Conservation (phyloP, 176 grass and related monocot genomes). For the Oryza australiensis region DNA sequence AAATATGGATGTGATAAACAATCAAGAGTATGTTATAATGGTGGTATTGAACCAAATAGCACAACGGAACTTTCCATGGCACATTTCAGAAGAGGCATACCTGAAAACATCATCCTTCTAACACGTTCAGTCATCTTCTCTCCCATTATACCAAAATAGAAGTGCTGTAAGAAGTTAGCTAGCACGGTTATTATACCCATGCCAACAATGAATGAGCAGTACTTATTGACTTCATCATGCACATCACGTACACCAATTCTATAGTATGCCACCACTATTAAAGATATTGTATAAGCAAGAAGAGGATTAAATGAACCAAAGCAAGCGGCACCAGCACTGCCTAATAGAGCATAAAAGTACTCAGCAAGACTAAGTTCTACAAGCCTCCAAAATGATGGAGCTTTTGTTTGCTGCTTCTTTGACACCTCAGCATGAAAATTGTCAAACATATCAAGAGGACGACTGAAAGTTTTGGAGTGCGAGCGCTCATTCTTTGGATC, state of each 20-base stretch:
- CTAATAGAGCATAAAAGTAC: constrained; percentile 94
- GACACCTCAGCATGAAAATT: constrained; percentile 49
- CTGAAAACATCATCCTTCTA: constrained; percentile 99
- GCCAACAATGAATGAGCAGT: constrained; percentile 75
- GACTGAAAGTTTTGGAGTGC: constrained; percentile 96
- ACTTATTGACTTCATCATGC: constrained; percentile 75
- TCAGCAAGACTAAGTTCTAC: constrained; percentile 86
- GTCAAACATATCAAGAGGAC: constrained; percentile 74
- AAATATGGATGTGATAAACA: neutral
- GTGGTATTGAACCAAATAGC: neutral
- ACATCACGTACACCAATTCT: constrained; percentile 72
- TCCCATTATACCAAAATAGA: constrained; percentile 99
- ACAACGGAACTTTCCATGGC: neutral
- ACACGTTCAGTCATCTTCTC: constrained; percentile 99
- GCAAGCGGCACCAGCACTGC: constrained; percentile 85
- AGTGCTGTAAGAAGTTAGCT: constrained; percentile 99
- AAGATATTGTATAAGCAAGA: constrained; percentile 94
- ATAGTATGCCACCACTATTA: constrained; percentile 91
- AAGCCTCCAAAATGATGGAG: constrained; percentile 94
- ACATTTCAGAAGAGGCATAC: constrained; percentile 43
- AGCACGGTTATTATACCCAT: constrained; percentile 94
- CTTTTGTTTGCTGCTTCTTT: constrained; percentile 41
- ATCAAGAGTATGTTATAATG: neutral
- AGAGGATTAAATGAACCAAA: constrained; percentile 99
- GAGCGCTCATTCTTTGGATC: constrained; percentile 98